A percentile compares a stretch with the other conserved stretches of the same genome.
Evolutionary conservation across 2,329 filamentous ascomycete genomes (phyloP).

Genomic region (Aspergillus thermomutatus): DNA sequence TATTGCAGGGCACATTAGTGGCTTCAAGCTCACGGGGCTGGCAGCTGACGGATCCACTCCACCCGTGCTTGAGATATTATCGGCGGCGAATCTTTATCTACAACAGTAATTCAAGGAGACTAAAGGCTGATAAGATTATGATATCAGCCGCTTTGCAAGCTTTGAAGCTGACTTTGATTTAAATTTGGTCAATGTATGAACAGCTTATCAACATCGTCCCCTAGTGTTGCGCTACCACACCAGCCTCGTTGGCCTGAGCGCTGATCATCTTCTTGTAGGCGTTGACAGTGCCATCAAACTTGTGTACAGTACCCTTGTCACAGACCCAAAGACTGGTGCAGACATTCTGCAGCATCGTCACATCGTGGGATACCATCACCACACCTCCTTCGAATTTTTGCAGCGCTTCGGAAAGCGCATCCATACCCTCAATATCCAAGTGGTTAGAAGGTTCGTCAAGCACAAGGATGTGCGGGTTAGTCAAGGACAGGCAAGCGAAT

Average conservation of each 20-base stretch:
- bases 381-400: conserved; percentile 89
- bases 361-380: conserved; percentile 98
- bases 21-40: background rate
- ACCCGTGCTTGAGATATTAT: background rate
- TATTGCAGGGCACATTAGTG: background rate
- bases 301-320: conserved; percentile 87
- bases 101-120: background rate
- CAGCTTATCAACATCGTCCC: conserved; percentile 6
- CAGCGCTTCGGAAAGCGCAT: conserved; percentile 81
- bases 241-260: conserved; percentile 80
- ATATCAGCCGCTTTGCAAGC: background rate
- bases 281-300: conserved; percentile 93
- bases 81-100: background rate
- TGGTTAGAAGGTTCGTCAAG: conserved; percentile 99
- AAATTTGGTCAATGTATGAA: conserved; percentile 1
- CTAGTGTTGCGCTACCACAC: conserved; percentile 59
- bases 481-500: conserved; percentile 91
- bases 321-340: conserved; percentile 96
- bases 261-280: conserved; percentile 96
- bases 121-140: background rate
- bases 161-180: background rate
- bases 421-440: conserved; percentile 98
- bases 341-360: conserved; percentile 96
- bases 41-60: background rate
- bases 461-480: conserved; percentile 93